Evolutionary conservation across 2,329 filamentous ascomycete genomes (phyloP).

Genomic region (Aulographum hederae): DNA sequence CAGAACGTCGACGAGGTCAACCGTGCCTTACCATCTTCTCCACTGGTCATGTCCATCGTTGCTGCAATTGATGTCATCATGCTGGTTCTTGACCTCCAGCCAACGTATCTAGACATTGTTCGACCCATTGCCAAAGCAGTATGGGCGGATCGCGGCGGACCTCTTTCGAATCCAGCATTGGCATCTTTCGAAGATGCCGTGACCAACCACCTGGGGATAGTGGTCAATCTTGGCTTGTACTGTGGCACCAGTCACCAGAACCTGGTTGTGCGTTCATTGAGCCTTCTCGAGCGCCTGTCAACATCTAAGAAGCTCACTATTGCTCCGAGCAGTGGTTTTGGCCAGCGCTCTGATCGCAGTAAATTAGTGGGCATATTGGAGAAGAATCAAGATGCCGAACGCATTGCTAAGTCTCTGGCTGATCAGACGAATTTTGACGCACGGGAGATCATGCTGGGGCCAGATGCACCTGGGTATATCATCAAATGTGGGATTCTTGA

Average conservation of each 20-base stretch:
- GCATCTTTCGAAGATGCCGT: conserved; percentile 87
- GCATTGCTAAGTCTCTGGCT: conserved; percentile 58
- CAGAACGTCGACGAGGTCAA: conserved; percentile 58
- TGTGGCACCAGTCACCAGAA: conserved; percentile 70
- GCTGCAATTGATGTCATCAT: conserved; percentile 72
- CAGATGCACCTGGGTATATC: conserved; percentile 52
- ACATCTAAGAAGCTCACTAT: conserved; percentile 66
- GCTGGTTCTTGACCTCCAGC: conserved; percentile 67
- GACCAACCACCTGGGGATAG: conserved; percentile 57
- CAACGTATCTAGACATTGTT: conserved; percentile 81
- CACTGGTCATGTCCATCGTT: conserved; percentile 61
- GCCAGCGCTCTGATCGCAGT: conserved; percentile 49
- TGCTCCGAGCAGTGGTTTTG: conserved; percentile 43
- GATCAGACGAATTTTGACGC: conserved; percentile 44
- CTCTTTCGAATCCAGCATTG: conserved; percentile 57
- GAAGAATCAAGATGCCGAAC: conserved; percentile 58
- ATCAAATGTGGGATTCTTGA: conserved; percentile 74
- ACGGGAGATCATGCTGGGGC: conserved; percentile 56
- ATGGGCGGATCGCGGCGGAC: conserved; percentile 35
- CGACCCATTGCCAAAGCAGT: conserved; percentile 58
- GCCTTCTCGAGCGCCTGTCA: conserved; percentile 70
- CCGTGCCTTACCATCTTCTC: conserved; percentile 56
- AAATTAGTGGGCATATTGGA: conserved; percentile 81
- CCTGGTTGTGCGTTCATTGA: conserved; percentile 62
- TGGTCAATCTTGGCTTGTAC: conserved; percentile 72